A percentile compares a stretch with the other conserved stretches of the same genome.
Conservation (phyloP, 352 stramenopile species). For the Plasmopara halstedii region DNA sequence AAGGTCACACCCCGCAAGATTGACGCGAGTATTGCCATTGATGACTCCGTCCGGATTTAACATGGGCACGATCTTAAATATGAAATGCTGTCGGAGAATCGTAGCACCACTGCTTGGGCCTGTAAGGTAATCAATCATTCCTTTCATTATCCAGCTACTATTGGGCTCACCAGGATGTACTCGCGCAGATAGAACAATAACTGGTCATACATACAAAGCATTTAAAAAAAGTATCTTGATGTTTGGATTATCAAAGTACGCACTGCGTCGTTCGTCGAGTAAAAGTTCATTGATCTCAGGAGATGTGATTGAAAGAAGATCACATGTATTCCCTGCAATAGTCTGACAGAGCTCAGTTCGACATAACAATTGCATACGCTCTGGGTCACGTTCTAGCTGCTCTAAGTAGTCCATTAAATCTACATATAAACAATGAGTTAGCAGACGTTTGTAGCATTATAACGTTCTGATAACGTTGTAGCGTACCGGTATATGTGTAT, state of each 20-base stretch:
- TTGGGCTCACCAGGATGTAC: slow-evolving; percentile 88
- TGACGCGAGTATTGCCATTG: slow-evolving; percentile 88
- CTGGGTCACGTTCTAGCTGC: slow-evolving; percentile 40
- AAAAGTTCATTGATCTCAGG: slow-evolving; percentile 29
- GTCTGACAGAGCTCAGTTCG: slow-evolving; percentile 79
- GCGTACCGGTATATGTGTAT: slow-evolving; percentile 80
- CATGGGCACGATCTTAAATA: slow-evolving; percentile 91
- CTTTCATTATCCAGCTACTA: slow-evolving; percentile 89
- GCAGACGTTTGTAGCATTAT: too few relatives aligned
- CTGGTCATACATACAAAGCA: slow-evolving; percentile 10
- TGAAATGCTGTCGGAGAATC: slow-evolving; percentile 66
- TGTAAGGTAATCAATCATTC: slow-evolving; percentile 88
- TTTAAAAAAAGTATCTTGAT: background rate
- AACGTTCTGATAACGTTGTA: too few relatives aligned
- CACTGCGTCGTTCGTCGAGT: slow-evolving; percentile 44
- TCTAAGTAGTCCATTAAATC: slow-evolving; percentile 73
- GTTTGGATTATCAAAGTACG: too few relatives aligned
- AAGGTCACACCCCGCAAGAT: slow-evolving; percentile 74
- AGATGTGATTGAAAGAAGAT: slow-evolving; percentile 86
- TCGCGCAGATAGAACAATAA: slow-evolving; percentile 81
- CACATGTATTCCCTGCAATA: slow-evolving; percentile 74
- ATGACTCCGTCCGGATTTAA: slow-evolving; percentile 90
- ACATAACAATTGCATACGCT: slow-evolving; percentile 34
- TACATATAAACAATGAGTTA: slow-evolving; percentile 6
- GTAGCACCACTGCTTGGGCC: slow-evolving; percentile 44